Base-by-base conservation (phyloP, 495 filamentous ascomycete species). In the Neurospora sp. region DNA sequence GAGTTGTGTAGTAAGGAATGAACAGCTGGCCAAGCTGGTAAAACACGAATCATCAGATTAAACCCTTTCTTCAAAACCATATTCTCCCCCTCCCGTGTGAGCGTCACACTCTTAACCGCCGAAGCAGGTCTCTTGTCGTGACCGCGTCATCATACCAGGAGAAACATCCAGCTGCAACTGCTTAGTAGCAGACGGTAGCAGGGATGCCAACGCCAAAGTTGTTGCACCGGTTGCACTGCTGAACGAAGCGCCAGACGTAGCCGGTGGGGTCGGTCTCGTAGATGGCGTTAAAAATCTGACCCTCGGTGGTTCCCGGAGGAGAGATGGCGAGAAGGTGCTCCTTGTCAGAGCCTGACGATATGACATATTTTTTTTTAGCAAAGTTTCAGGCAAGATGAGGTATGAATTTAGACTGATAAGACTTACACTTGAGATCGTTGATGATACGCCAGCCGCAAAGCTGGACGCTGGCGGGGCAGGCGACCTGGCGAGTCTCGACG, bases 261-360 rank as follows among this genome's bases (percentile, higher is more conserved):
- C 71, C 71, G 35, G 31, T 38, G 37, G 48, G 48, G 4, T 72
- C 48, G 20, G 71, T 72, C 45, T 72, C 71, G 71, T 72, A 72
- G 71, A 72, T 72, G 12, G 71, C 71, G 71, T 72, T 35, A 35
- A 18, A 72, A 3, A 65, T 18, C 39, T 72, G 53, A 0, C 53
- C 53, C 53, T 31, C 53, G 22, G 53, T 65, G 31, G 71, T 72
- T 7, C 48, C 38, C 0, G 35, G 9, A 1, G 45, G 71, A 22
- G 39, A 65, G 3, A 72, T 16, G n/a, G 45, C 22, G 9, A 37
- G 16, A 5, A 68, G 71, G 3, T 72, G 45, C 0, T 16, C 12
- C 71, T 27, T 27, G 53, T 48, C 53, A 12, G 22, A 27, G 31
- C 70, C 70, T 71, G 35, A 35, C 35, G 35, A 35, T 35, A 35